A percentile compares a stretch with the other conserved stretches of the same genome.
Conservation (phyloP, 441 rosid species). For the Syzygium malaccense region DNA sequence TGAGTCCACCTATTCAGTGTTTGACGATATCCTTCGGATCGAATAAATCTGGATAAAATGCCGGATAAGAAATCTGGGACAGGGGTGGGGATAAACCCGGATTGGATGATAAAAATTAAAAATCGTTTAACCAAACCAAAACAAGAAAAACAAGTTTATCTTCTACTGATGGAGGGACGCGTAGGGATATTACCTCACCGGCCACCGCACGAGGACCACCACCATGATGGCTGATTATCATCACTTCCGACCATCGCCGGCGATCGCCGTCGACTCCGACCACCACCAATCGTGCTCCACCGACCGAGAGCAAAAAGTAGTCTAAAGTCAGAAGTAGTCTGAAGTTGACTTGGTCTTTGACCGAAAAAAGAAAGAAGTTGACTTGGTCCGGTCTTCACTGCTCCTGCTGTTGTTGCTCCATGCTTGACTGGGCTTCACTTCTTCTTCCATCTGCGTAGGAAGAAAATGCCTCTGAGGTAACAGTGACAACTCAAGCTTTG, state of each 20-base stretch:
- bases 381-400: neutral
- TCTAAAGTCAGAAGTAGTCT: neutral
- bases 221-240: neutral
- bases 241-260: neutral
- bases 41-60: neutral
- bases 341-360: no score
- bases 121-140: neutral
- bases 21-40: neutral
- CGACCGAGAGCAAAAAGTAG: neutral
- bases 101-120: neutral
- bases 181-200: no score
- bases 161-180: neutral
- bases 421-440: neutral
- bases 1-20: neutral
- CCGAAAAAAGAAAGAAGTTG: neutral
- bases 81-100: neutral
- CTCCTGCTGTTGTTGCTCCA: neutral
- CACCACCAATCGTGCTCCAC: neutral
- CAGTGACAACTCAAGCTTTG: neutral
- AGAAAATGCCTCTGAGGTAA: neutral
- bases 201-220: neutral
- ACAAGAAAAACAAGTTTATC: fast-evolving
- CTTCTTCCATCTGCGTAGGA: neutral
- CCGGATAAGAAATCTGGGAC: neutral
- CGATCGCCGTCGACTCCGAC: neutral